phyloP scores from a whole-genome alignment of 768 basidiomycete genomes.

The Panaeolus cyanescens region DNA sequence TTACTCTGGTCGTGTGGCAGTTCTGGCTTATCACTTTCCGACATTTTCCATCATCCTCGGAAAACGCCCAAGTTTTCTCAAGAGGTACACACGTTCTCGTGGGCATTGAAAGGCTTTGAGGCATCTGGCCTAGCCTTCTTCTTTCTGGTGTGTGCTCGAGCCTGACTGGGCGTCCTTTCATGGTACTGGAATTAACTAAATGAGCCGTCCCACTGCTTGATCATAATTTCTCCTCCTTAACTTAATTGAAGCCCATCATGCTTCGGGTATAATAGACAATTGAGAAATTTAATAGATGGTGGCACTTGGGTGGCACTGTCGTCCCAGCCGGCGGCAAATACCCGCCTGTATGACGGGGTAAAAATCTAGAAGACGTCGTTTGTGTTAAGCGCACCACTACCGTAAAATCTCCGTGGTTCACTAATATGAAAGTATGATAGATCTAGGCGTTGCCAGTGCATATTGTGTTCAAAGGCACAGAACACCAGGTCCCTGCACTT shows the following conservation, averaged over 20 bases:
- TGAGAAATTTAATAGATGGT: background rate
- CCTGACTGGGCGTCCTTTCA: background rate
- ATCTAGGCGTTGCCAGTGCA: background rate
- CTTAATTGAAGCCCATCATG: background rate
- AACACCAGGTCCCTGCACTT: background rate
- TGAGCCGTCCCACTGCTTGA: background rate
- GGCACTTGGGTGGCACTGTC: conserved; percentile 3
- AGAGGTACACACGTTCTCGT: background rate
- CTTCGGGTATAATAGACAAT: background rate
- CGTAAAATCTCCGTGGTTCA: background rate
- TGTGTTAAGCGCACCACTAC: background rate
- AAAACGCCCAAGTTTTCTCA: background rate
- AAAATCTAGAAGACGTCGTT: background rate
- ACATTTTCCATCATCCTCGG: conserved; percentile 4
- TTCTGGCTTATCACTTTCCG: conserved; percentile 1
- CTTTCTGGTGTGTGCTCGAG: background rate
- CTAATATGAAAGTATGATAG: background rate
- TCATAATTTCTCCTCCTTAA: background rate
- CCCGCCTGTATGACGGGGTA: conserved; percentile 2
- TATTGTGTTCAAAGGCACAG: background rate
- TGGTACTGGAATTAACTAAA: background rate
- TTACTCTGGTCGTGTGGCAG: background rate
- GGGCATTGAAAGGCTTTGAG: conserved; percentile 2
- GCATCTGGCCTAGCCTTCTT: background rate
- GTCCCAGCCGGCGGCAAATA: conserved; percentile 1